A percentile compares a stretch with the other conserved stretches of the same genome.
Conservation (phyloP, 2,329 filamentous ascomycete genomes). For the Aspergillus flavus region DNA sequence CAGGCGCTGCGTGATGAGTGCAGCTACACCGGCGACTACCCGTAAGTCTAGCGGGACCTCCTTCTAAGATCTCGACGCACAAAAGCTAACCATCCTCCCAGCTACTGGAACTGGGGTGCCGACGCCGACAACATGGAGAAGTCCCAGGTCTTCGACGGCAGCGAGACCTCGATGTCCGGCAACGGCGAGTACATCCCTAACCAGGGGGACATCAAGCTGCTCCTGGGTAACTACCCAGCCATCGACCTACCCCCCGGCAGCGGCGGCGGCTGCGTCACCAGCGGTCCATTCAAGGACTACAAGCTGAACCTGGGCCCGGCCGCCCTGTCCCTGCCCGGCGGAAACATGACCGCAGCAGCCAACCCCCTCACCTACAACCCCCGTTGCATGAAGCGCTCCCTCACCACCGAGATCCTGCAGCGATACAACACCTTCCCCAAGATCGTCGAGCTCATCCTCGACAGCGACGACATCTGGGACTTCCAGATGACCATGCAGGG, state of each 20-base stretch:
- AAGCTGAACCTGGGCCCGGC: slow-evolving; percentile 13
- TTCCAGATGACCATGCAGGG: slow-evolving; percentile 46
- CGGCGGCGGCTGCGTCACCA: slow-evolving; percentile 21
- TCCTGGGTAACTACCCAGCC: slow-evolving; percentile 29
- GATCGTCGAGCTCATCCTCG: slow-evolving; percentile 25
- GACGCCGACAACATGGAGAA: slow-evolving; percentile 39
- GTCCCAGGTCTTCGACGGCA: slow-evolving; percentile 56
- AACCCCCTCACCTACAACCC: slow-evolving; percentile 32
- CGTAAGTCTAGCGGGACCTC: slow-evolving; percentile 18
- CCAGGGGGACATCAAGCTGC: slow-evolving; percentile 25
- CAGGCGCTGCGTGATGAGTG: slow-evolving; percentile 38
- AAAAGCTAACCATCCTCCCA: not conserved
- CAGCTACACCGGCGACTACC: slow-evolving; percentile 40
- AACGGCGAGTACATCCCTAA: slow-evolving; percentile 43
- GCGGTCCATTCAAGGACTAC: slow-evolving; percentile 21
- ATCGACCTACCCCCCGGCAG: slow-evolving; percentile 44
- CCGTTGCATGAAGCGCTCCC: slow-evolving; percentile 32
- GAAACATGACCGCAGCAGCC: not conserved
- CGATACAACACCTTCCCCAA: slow-evolving; percentile 26
- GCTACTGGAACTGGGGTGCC: slow-evolving; percentile 53
- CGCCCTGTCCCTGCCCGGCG: slow-evolving; percentile 12
- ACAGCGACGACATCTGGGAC: slow-evolving; percentile 28
- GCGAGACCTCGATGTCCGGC: slow-evolving; percentile 48
- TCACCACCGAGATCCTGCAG: slow-evolving; percentile 25
- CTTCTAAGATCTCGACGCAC: not conserved